These are phyloP conservation scores for Mrakia blollopis DNA, from an alignment of 768 basidiomycete species.

Conservation along the genomic window DNA sequence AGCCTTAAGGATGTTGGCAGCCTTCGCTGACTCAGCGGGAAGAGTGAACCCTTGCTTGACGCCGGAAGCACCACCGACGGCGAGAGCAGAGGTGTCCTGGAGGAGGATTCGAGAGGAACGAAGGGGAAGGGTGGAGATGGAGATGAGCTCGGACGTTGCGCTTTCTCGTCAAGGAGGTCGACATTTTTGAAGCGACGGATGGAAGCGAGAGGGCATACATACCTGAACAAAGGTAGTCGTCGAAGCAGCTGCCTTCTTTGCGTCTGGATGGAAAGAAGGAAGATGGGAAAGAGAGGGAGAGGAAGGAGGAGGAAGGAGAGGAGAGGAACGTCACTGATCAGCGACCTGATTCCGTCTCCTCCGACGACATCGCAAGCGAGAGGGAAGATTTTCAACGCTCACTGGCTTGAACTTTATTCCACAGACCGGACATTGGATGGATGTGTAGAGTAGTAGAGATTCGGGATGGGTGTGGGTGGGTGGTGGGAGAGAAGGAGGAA, in stretches of 20 bases:
- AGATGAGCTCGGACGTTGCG: background rate
- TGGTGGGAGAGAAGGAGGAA: too few species aligned
- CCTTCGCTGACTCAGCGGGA: conserved; percentile 89
- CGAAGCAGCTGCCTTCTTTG: conserved; percentile 74
- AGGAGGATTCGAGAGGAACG: conserved; percentile 33
- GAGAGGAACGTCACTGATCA: background rate
- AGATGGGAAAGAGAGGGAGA: background rate
- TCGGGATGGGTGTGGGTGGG: too few species aligned
- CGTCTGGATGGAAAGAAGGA: conserved; percentile 48
- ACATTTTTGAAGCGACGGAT: too few species aligned
- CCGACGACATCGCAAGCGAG: background rate
- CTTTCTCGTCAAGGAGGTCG: too few species aligned
- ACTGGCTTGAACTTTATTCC: conserved; percentile 25
- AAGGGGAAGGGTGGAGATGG: background rate
- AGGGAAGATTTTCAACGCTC: background rate
- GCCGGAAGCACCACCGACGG: conserved; percentile 47
- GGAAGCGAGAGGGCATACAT: conserved; percentile 53
- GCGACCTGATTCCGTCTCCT: background rate
- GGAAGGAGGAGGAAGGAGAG: background rate
- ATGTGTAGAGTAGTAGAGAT: background rate
- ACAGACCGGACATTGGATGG: background rate
- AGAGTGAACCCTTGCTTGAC: conserved; percentile 81
- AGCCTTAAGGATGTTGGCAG: conserved; percentile 79
- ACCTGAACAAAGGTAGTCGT: conserved; percentile 69
- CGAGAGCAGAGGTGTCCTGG: conserved; percentile 25